A percentile compares a stretch with the other conserved stretches of the same genome.
These are phyloP conservation scores for Hypholoma sublateritium DNA, from an alignment of 768 basidiomycete genomes.

Conservation along the genomic window DNA sequence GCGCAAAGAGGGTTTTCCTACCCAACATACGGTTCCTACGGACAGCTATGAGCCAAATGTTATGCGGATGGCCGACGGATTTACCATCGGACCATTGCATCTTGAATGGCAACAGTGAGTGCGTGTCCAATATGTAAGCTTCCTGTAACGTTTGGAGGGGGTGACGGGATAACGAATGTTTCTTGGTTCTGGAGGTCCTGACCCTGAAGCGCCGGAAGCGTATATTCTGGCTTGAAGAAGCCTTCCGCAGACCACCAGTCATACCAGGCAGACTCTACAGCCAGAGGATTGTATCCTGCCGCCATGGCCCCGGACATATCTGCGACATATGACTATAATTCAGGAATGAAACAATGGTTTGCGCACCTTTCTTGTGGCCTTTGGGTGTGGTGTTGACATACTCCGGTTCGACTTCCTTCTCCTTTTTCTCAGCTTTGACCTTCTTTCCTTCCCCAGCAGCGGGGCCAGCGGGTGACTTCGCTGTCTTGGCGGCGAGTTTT, in stretches of 20 bases:
- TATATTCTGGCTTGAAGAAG: conserved; percentile 77
- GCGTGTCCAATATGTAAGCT: conserved; percentile 95
- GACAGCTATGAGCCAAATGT: background rate
- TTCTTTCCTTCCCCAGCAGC: conserved; percentile 63
- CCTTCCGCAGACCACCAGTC: conserved; percentile 96
- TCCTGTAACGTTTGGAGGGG: conserved; percentile 97
- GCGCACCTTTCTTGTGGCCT: conserved; percentile 91
- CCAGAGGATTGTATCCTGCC: conserved; percentile 91
- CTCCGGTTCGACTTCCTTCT: conserved; percentile 50
- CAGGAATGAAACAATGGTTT: background rate
- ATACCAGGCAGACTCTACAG: conserved; percentile 95
- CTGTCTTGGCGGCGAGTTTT: conserved; percentile 70
- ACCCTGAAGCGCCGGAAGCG: conserved; percentile 51
- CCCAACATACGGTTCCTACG: conserved; percentile 94
- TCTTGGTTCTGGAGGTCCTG: conserved; percentile 55
- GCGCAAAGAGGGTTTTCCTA: conserved; percentile 84
- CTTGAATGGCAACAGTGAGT: conserved; percentile 89
- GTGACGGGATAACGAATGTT: conserved; percentile 81
- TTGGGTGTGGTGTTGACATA: conserved; percentile 88
- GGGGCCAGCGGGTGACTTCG: conserved; percentile 42
- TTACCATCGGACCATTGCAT: conserved; percentile 84
- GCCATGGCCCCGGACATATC: conserved; percentile 89
- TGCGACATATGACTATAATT: conserved; percentile 26
- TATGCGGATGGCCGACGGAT: conserved; percentile 33
- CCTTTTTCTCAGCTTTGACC: conserved; percentile 70